Percentiles rank a stretch among this genome's conserved stretches.
phyloP scores from a whole-genome alignment of 1,284 basidiomycete species.

The Marasmius oreades region DNA sequence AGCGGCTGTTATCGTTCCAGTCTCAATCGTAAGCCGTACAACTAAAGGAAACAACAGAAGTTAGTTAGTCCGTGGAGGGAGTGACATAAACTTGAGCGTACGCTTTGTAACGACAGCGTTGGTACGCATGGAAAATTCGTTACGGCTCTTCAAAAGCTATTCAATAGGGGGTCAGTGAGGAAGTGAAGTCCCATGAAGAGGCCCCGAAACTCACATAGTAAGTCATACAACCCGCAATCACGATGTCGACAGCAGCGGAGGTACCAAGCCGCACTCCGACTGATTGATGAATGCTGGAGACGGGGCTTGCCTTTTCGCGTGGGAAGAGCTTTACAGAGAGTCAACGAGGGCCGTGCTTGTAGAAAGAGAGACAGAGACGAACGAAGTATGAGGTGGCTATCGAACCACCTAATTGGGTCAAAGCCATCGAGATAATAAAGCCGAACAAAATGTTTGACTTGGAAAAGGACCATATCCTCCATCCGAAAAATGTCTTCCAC shows the following conservation, averaged over 20 bases:
- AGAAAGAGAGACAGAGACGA: neutral
- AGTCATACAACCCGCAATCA: slow-evolving; percentile 21
- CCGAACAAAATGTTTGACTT: neutral
- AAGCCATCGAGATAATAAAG: neutral
- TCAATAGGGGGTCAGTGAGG: neutral
- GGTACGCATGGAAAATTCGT: neutral
- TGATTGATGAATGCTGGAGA: neutral
- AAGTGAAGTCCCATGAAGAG: neutral
- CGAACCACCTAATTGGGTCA: neutral
- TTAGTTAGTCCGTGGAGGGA: neutral
- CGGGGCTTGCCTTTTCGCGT: slow-evolving; percentile 1
- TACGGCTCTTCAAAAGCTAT: neutral
- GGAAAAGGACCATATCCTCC: neutral
- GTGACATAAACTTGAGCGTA: neutral
- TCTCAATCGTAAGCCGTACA: slow-evolving; percentile 1
- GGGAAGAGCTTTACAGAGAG: neutral
- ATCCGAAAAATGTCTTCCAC: neutral
- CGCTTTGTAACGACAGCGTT: neutral
- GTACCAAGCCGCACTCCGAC: slow-evolving; percentile 16
- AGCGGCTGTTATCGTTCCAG: neutral
- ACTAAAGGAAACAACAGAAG: neutral
- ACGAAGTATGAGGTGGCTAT: slow-evolving; percentile 8
- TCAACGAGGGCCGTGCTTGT: too few species aligned
- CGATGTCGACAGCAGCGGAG: slow-evolving; percentile 19
- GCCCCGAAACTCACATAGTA: slow-evolving; percentile 16